Conservation (phyloP, 1,284 basidiomycete species). For the Phenoliferia sp. region DNA sequence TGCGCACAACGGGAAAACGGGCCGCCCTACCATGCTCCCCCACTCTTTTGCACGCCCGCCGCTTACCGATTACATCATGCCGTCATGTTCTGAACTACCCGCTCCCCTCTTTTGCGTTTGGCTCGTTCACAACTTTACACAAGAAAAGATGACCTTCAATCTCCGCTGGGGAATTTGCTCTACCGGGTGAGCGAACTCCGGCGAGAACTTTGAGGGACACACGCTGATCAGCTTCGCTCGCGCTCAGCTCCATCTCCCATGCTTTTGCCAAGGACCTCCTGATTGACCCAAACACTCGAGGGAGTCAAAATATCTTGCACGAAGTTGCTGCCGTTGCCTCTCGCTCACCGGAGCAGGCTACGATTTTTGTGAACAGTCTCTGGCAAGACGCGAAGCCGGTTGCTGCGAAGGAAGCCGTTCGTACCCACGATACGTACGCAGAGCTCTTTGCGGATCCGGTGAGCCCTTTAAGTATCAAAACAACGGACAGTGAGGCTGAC, state of each 20-base stretch:
- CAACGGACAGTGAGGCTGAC: too few species aligned
- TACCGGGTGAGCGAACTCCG: neutral
- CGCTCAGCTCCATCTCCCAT: neutral
- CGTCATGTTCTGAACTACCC: too few species aligned
- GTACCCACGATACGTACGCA: slow-evolving; percentile 41
- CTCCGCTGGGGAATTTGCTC: neutral
- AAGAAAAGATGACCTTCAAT: neutral
- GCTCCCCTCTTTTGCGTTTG: too few species aligned
- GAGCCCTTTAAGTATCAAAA: neutral
- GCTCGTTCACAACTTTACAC: too few species aligned
- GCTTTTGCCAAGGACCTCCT: slow-evolving; percentile 45
- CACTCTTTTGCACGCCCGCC: too few species aligned
- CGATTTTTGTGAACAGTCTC: slow-evolving; percentile 42
- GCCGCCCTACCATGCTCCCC: too few species aligned
- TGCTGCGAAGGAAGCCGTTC: slow-evolving; percentile 6
- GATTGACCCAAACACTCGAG: slow-evolving; percentile 39
- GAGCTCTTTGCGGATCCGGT: slow-evolving; percentile 42
- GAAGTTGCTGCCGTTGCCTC: slow-evolving; percentile 48
- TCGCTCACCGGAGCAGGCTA: slow-evolving; percentile 41
- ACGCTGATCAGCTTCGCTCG: neutral
- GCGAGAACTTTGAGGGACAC: too few species aligned
- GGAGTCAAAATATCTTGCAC: slow-evolving; percentile 46
- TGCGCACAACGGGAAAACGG: too few species aligned
- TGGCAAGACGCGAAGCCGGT: slow-evolving; percentile 17
- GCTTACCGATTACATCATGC: too few species aligned